Conservation (phyloP, 75 land plant species). For the Cupressus sempervirens region DNA sequence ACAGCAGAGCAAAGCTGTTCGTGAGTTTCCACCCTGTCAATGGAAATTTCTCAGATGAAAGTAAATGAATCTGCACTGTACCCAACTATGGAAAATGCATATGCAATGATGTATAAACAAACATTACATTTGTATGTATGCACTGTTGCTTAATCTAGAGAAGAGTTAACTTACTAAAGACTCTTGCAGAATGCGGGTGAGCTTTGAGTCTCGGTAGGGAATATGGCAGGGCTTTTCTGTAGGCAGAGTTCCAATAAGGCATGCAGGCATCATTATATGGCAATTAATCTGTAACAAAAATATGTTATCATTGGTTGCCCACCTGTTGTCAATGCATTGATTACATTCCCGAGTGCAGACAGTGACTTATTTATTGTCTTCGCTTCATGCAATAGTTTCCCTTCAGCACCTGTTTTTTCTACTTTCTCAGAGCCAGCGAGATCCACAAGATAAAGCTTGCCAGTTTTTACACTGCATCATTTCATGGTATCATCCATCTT, state of each 20-base stretch:
- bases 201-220: slow-evolving; percentile 84
- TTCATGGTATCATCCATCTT: neutral
- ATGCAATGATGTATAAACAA: neutral
- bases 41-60: slow-evolving; percentile 9
- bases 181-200: slow-evolving; percentile 80
- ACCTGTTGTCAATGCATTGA: slow-evolving; percentile 61
- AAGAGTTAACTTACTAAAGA: slow-evolving; percentile 51
- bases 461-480: slow-evolving; percentile 34
- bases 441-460: slow-evolving; percentile 73
- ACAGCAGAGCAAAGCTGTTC: slow-evolving; percentile 68
- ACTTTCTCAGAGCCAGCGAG: slow-evolving; percentile 82
- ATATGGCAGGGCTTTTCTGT: slow-evolving; percentile 51
- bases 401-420: slow-evolving; percentile 78
- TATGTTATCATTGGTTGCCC: neutral
- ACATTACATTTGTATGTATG: neutral
- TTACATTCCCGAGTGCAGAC: slow-evolving; percentile 82
- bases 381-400: slow-evolving; percentile 72
- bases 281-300: neutral
- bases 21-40: slow-evolving; percentile 71
- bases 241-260: neutral
- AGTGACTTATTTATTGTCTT: slow-evolving; percentile 81
- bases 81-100: neutral
- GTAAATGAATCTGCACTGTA: neutral
- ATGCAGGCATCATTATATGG: neutral
- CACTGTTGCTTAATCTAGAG: neutral